These are phyloP conservation scores for Acanthamoeba castellanii DNA, from an alignment of 208 protist species.

Conservation along the genomic window DNA sequence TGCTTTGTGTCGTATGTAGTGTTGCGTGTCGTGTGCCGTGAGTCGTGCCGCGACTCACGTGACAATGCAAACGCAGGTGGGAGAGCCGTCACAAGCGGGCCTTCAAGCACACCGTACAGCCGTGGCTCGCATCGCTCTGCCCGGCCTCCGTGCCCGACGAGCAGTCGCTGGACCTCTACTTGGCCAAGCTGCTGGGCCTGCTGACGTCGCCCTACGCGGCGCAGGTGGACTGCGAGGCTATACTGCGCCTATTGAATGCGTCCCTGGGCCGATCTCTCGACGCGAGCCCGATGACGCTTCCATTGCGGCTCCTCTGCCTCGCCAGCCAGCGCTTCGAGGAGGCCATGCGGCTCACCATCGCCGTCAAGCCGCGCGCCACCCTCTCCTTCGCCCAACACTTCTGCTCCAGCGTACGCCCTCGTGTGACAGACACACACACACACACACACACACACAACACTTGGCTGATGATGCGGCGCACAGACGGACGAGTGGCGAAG, in stretches of 20 bases:
- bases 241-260: neutral
- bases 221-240: neutral
- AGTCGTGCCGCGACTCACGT: neutral
- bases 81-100: slow-evolving; percentile 39
- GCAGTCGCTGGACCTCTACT: slow-evolving; percentile 3
- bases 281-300: neutral
- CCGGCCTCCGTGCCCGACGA: neutral
- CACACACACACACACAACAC: neutral
- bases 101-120: neutral
- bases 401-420: neutral
- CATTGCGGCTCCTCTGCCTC: neutral
- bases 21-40: neutral
- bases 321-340: slow-evolving; percentile 17
- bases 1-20: neutral
- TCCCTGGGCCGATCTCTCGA: neutral
- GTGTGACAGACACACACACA: neutral
- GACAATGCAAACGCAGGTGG: neutral
- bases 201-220: neutral
- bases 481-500: slow-evolving; percentile 36
- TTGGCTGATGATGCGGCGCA: no score
- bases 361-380: slow-evolving; percentile 7
- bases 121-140: slow-evolving; percentile 14
- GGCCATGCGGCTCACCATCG: neutral
- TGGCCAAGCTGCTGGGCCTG: slow-evolving; percentile 11
- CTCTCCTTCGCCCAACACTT: slow-evolving; percentile 34